Evolutionary conservation across 2,329 filamentous ascomycete genomes (phyloP).

Genomic region (Hypomyces perniciosus): DNA sequence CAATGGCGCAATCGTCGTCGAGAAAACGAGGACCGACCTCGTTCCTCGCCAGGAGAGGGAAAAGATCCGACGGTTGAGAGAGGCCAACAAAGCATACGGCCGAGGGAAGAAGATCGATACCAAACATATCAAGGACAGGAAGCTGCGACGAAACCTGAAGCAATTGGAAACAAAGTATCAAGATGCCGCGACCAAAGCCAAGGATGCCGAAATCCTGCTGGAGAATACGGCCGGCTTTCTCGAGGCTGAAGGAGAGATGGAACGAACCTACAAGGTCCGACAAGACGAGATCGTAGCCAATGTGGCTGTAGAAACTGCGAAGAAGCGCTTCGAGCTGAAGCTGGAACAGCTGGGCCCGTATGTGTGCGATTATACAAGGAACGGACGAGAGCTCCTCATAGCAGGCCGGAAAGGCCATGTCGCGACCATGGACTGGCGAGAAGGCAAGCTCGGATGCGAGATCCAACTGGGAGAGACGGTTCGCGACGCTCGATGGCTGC

Average conservation of each 20-base stretch:
- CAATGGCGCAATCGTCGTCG: conserved; percentile 46
- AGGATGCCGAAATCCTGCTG: conserved; percentile 90
- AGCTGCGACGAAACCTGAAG: conserved; percentile 74
- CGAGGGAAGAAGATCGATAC: conserved; percentile 71
- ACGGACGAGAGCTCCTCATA: conserved; percentile 78
- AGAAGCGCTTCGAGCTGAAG: conserved; percentile 88
- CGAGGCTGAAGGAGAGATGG: conserved; percentile 80
- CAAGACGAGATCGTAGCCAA: conserved; percentile 76
- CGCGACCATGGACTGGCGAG: conserved; percentile 93
- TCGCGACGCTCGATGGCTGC: conserved; percentile 82
- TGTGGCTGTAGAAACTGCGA: conserved; percentile 76
- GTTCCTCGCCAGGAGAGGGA: conserved; percentile 45
- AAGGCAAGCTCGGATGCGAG: conserved; percentile 86
- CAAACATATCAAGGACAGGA: conserved; percentile 78
- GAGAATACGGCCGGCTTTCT: conserved; percentile 83
- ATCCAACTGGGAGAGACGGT: conserved; percentile 87
- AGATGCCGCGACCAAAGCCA: conserved; percentile 73
- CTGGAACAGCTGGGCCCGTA: conserved; percentile 82
- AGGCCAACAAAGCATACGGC: conserved; percentile 74
- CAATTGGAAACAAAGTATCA: conserved; percentile 77
- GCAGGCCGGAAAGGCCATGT: conserved; percentile 91
- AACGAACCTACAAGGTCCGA: conserved; percentile 85
- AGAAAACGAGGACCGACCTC: conserved; percentile 46
- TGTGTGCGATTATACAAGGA: conserved; percentile 79
- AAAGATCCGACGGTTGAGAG: conserved; percentile 46